These are phyloP conservation scores for Pleurotus sapidus DNA, from an alignment of 768 basidiomycete genomes.

Conservation along the genomic window DNA sequence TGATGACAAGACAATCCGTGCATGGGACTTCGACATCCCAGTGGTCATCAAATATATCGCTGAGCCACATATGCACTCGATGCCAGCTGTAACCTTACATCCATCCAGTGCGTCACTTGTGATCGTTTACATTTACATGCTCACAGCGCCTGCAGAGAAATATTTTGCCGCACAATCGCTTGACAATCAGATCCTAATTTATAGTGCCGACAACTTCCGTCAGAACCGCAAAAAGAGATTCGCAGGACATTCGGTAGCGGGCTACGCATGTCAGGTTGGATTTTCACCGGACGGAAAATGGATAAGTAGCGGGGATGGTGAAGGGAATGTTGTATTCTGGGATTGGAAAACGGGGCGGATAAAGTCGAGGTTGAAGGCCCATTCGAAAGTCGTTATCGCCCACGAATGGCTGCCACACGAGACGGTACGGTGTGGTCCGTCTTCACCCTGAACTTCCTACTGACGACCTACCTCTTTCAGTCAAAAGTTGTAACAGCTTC, in stretches of 20 bases:
- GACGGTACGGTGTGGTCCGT: conserved; percentile 68
- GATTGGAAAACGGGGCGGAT: conserved; percentile 99
- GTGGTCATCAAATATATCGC: conserved; percentile 99
- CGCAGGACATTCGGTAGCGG: conserved; percentile 94
- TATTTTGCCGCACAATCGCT: conserved; percentile 97
- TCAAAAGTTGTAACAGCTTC: conserved; percentile 96
- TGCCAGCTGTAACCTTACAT: conserved; percentile 96
- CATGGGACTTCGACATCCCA: conserved; percentile 99
- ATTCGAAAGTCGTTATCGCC: conserved; percentile 94
- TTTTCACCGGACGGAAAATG: conserved; percentile 99
- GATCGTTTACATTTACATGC: conserved; percentile 7
- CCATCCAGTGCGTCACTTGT: conserved; percentile 76
- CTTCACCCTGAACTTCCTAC: conserved; percentile 31
- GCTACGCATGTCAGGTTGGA: conserved; percentile 95
- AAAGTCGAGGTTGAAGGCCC: conserved; percentile 84
- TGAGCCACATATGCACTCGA: conserved; percentile 99
- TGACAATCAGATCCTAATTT: conserved; percentile 97
- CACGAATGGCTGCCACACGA: conserved; percentile 99
- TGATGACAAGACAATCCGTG: conserved; percentile 98
- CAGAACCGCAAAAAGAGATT: conserved; percentile 99
- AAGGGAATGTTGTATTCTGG: conserved; percentile 97
- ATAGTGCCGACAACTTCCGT: conserved; percentile 96
- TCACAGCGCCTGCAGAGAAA: conserved; percentile 54
- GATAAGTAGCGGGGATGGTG: conserved; percentile 95
- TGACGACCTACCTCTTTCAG: conserved; percentile 39